Evolutionary conservation across 345 rosid species (phyloP), one percentile per base, ranked within the genome.

Genomic region (Eucalyptus sideroxylon): DNA sequence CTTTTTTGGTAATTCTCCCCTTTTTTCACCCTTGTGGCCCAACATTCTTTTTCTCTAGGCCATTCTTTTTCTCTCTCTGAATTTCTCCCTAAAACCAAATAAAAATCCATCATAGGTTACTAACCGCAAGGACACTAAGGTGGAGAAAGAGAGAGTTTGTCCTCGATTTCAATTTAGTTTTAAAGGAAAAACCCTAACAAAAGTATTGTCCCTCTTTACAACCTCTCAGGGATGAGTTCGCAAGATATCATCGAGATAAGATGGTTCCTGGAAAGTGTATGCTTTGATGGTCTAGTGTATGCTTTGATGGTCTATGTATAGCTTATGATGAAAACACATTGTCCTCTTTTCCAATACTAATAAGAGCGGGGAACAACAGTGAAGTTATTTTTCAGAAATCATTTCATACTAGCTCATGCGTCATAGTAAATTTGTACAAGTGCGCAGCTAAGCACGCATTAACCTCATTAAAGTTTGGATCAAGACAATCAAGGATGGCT

Each of bases 221-320:
- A 27, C 31, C 67, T 60, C 67, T 59, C 31, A 12, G 4, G 31
- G 90, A 92, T 87, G 88, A 87, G 92, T 87, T 87, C 89, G 55
- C 88, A 17, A 87, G 86, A 60, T 92, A 85, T 92, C 91, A 44
- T 26, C 69, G 93, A 90, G 92, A 87, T 89, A 87, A 59, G 82
- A 88, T 92, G 90, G 14, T 11, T 91, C 88, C 90, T 91, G 89
- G 91, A 81, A 88, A 86, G 88, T 90, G 93, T 92, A 92, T 93
- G 92, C 95, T 87, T 92, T 89, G 93, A 92, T 89, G 50, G 93
- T 91, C 92, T 92, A 89, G 37, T 34, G 37, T 34, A 34, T 34
- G 37, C n/a, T n/a, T n/a, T 89, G 93, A 92, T 89, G 50, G 93
- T 91, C 92, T 92, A 89, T 94, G 95, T 94, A 94, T 94, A 95